Evolutionary conservation across 2,329 filamentous ascomycete genomes (phyloP).

Genomic region (Pyrenophora seminiperda): DNA sequence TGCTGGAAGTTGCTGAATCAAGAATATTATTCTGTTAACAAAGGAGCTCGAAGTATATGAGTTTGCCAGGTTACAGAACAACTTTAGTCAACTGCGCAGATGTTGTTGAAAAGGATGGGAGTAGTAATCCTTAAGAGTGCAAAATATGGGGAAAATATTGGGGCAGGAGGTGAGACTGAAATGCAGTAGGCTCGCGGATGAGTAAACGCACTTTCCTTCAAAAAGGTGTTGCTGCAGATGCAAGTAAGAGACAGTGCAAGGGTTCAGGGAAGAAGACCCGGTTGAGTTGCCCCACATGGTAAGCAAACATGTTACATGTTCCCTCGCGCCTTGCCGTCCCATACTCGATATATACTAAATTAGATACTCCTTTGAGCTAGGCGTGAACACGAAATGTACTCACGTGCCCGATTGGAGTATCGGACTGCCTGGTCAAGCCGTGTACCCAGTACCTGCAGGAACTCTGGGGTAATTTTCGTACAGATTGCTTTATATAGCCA

Average conservation of each 20-base stretch:
- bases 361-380: not conserved
- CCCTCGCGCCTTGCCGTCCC: not conserved
- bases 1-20: no score
- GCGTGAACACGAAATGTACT: conserved; percentile 1
- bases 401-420: conserved; percentile 3
- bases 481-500: conserved; percentile 30
- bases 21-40: no score
- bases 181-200: not conserved
- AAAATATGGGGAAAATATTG: no score
- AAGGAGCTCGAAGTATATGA: no score
- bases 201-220: not conserved
- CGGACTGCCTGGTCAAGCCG: conserved; percentile 4
- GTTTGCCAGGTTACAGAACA: no score
- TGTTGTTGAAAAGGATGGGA: no score
- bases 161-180: not conserved
- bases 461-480: conserved; percentile 18
- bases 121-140: no score
- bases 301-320: conserved; percentile 1
- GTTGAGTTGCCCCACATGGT: conserved; percentile 11
- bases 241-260: not conserved
- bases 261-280: conserved; percentile 2
- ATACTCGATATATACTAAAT: not conserved
- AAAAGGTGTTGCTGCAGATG: not conserved
- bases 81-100: no score
- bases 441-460: conserved; percentile 10